These are phyloP conservation scores for Diatrype stigma DNA, from an alignment of 2,329 filamentous ascomycete genomes.

Conservation along the genomic window DNA sequence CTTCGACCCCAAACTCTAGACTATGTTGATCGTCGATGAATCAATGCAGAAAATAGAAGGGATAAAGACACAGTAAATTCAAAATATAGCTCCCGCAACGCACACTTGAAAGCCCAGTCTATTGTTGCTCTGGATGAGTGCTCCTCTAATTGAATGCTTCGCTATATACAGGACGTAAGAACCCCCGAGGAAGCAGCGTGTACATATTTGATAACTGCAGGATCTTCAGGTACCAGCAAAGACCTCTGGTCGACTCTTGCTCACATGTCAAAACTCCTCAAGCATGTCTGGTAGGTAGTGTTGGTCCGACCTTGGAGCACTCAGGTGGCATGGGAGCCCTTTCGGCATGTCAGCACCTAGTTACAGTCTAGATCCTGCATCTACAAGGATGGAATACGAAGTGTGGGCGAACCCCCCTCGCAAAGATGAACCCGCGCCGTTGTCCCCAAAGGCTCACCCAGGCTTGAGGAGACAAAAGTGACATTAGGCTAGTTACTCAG, in stretches of 20 bases:
- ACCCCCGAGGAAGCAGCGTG: background rate
- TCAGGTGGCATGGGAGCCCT: background rate
- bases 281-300: background rate
- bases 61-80: conserved; percentile 5
- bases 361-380: background rate
- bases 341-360: background rate
- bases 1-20: background rate
- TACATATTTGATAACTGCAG: background rate
- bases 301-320: background rate
- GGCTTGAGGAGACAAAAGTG: background rate
- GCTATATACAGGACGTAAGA: no score
- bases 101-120: background rate
- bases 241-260: background rate
- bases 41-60: no score
- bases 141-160: no score
- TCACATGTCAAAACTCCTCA: background rate
- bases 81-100: background rate
- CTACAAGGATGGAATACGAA: background rate
- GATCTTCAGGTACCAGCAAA: no score
- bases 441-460: background rate
- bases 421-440: background rate
- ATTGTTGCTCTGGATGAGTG: no score
- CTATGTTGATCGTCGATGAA: no score
- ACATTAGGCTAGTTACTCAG: no score
- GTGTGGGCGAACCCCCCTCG: background rate